phyloP scores from a whole-genome alignment of 176 grass and related monocot species.

The Zoysia japonica region DNA sequence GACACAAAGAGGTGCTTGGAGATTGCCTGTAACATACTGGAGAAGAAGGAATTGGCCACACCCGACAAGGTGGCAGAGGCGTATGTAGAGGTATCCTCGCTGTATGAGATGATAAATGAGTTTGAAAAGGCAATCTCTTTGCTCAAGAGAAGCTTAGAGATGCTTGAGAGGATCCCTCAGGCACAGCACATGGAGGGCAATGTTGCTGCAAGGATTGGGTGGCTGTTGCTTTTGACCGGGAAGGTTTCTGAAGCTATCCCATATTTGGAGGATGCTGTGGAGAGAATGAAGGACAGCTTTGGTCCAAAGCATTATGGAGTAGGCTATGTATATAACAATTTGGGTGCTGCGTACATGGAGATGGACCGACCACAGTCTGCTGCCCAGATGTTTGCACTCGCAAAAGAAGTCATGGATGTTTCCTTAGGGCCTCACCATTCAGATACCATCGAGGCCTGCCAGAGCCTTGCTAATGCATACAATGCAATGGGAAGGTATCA shows the following conservation, averaged over 20 bases:
- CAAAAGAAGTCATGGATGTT: slow-evolving; percentile 84
- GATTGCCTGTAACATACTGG: slow-evolving; percentile 62
- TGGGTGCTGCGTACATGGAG: slow-evolving; percentile 88
- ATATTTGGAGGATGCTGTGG: slow-evolving; percentile 69
- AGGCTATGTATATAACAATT: slow-evolving; percentile 88
- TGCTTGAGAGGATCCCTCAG: slow-evolving; percentile 87
- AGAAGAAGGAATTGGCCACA: slow-evolving; percentile 56
- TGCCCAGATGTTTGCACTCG: slow-evolving; percentile 84
- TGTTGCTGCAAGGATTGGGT: slow-evolving; percentile 71
- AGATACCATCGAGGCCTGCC: slow-evolving; percentile 80
- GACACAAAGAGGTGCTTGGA: slow-evolving; percentile 80
- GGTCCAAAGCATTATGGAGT: slow-evolving; percentile 84
- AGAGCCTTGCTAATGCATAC: slow-evolving; percentile 93
- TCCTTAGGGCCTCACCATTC: slow-evolving; percentile 78
- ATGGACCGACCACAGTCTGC: slow-evolving; percentile 75
- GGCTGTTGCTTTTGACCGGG: slow-evolving; percentile 80
- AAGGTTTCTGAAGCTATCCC: slow-evolving; percentile 68
- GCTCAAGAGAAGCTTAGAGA: slow-evolving; percentile 71
- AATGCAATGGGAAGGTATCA: slow-evolving; percentile 71
- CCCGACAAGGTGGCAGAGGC: slow-evolving; percentile 66
- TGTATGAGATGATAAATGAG: slow-evolving; percentile 77
- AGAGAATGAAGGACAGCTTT: slow-evolving; percentile 88
- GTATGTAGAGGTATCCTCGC: slow-evolving; percentile 59
- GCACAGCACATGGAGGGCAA: slow-evolving; percentile 87
- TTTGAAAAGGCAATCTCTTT: slow-evolving; percentile 77